A percentile compares a stretch with the other conserved stretches of the same genome.
These are phyloP conservation scores for Ramaria sp. DNA, from an alignment of 768 basidiomycete species.

Conservation along the genomic window DNA sequence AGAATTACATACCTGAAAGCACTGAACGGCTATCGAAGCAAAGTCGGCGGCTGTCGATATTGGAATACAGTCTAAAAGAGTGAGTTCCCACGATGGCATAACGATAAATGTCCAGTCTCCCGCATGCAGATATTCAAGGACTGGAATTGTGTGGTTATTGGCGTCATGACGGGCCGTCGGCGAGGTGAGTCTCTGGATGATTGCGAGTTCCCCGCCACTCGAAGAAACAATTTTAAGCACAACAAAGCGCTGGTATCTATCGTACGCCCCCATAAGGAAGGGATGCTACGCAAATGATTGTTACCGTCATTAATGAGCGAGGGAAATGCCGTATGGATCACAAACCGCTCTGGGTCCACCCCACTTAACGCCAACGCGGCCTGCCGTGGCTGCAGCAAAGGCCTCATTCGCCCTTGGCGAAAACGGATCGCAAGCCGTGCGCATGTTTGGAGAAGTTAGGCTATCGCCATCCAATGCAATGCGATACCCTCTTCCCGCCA, in stretches of 20 bases:
- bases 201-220: neutral
- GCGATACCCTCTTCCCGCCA: neutral
- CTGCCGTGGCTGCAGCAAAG: conserved; percentile 5
- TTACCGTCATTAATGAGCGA: neutral
- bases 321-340: neutral
- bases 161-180: neutral
- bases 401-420: neutral
- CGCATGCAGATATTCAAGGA: neutral
- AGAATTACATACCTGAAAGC: neutral
- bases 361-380: neutral
- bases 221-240: neutral
- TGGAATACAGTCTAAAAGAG: neutral
- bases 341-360: conserved; percentile 5
- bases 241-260: conserved; percentile 2
- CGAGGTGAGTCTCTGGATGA: neutral
- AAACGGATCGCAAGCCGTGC: neutral
- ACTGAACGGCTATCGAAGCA: neutral
- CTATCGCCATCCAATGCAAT: neutral
- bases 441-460: neutral
- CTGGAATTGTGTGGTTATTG: conserved; percentile 2
- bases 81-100: conserved; percentile 5
- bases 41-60: neutral
- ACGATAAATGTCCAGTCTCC: conserved; percentile 3
- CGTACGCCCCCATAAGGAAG: conserved; percentile 5
- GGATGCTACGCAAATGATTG: neutral